phyloP scores from a whole-genome alignment of 129 eudicot genomes.

The Oenanthe sinensis region DNA sequence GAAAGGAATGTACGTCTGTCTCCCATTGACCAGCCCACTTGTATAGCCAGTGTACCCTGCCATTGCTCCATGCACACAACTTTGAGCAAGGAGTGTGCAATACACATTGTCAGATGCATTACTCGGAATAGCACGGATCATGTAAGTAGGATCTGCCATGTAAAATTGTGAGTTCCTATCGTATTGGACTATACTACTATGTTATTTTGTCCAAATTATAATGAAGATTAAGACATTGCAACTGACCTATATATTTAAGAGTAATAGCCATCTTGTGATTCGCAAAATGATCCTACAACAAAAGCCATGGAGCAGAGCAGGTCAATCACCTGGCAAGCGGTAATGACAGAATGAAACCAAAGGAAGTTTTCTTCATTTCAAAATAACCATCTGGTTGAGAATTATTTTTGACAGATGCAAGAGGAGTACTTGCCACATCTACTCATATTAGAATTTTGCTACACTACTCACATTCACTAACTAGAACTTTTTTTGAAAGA shows the following conservation, averaged over 20 bases:
- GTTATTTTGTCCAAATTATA: not conserved
- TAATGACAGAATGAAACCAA: not conserved
- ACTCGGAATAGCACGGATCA: slow-evolving; percentile 91
- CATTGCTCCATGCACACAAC: slow-evolving; percentile 97
- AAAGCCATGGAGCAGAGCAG: slow-evolving; percentile 10
- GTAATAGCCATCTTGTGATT: slow-evolving; percentile 41
- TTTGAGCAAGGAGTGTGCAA: slow-evolving; percentile 93
- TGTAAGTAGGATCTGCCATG: slow-evolving; percentile 82
- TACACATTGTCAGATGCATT: slow-evolving; percentile 90
- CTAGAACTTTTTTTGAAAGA: not conserved
- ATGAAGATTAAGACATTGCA: not conserved
- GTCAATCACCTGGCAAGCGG: slow-evolving; percentile 1
- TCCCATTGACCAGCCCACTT: slow-evolving; percentile 72
- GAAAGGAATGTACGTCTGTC: slow-evolving; percentile 81
- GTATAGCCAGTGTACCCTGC: slow-evolving; percentile 82
- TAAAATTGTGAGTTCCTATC: slow-evolving; percentile 12
- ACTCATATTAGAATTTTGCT: not conserved
- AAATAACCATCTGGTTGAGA: not conserved
- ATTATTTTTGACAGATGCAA: not conserved
- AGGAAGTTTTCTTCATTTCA: not conserved
- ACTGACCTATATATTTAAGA: slow-evolving; percentile 77
- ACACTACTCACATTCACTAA: not conserved
- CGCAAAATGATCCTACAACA: slow-evolving; percentile 62
- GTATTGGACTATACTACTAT: not conserved
- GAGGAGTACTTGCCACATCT: not conserved